phyloP scores from a whole-genome alignment of 805 yeast genomes.

The Candida xyloterini region DNA sequence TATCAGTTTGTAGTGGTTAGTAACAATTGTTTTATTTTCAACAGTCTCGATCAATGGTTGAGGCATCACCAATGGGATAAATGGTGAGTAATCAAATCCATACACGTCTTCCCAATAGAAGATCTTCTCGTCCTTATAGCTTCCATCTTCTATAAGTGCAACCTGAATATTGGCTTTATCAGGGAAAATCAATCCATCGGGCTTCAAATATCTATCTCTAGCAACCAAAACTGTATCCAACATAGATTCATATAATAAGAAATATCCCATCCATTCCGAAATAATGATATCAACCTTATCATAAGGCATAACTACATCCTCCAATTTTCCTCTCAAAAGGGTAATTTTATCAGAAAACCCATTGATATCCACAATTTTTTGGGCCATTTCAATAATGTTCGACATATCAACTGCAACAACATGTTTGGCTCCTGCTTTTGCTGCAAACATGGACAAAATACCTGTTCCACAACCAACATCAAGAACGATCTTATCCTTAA shows the following conservation, averaged over 20 bases:
- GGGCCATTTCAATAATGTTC: constrained; percentile 94
- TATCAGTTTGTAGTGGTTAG: constrained; percentile 68
- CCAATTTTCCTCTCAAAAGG: constrained; percentile 86
- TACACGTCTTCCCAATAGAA: constrained; percentile 96
- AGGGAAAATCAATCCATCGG: constrained; percentile 91
- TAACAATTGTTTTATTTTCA: constrained; percentile 65
- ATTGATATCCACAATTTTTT: constrained; percentile 76
- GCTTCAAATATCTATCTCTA: constrained; percentile 78
- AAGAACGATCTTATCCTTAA: constrained; percentile 89
- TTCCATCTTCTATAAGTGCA: constrained; percentile 91
- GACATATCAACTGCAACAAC: constrained; percentile 98
- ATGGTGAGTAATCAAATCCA: constrained; percentile 94
- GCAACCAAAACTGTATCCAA: constrained; percentile 93
- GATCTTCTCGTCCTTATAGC: constrained; percentile 87
- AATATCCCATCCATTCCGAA: constrained; percentile 99
- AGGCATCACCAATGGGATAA: constrained; percentile 77
- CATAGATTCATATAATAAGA: constrained; percentile 94
- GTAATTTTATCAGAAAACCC: constrained; percentile 87
- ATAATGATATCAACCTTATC: constrained; percentile 90
- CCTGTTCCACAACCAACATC: constrained; percentile 99
- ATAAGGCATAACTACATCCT: constrained; percentile 84
- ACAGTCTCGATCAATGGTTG: constrained; percentile 98
- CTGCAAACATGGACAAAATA: constrained; percentile 95
- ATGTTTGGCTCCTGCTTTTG: constrained; percentile 97
- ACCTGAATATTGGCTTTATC: constrained; percentile 87